Base-by-base conservation (phyloP, 176 grass and related monocot species). In the Avena sativa region DNA sequence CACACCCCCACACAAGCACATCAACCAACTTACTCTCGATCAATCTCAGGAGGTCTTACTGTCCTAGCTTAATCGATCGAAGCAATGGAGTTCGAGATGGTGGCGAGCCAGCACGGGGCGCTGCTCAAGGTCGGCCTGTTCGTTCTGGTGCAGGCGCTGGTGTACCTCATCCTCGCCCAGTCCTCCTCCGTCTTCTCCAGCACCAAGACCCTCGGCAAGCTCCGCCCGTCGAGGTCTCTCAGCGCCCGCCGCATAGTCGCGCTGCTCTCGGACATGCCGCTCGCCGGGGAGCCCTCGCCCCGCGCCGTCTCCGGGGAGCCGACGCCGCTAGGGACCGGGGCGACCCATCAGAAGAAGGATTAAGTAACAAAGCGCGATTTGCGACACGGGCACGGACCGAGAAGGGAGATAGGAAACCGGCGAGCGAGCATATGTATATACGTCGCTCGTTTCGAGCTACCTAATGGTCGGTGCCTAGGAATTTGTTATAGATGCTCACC, bases 111-210 rank as follows among this genome's bases (percentile, higher is more conserved):
- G 23, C 73, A 76, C 36, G 75, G 28, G 25, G 82, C 74, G 69
- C 62, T 95, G 87, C 12, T 89, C 20, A 97, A 92, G 92, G 85
- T 82, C 9, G 83, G 90, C 4, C 1, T 90, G 84, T 97, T 97
- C 89, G 56, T 92, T 48, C 76, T 97, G 59, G 90, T 97, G 46
- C 94, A 94, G 64, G 92, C 83, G 56, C 84, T 94, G 55, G 92
- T 97, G 44, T 97, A 94, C 85, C 83, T 97, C 76, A 90, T 97
- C 83, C 89, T 97, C 17, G 71, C 79, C 64, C 87, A 90, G 49
- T 97, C 94, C 14, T 97, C 94, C 70, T 34, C 58, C 58, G 80
- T 97, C 19, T 92, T 97, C 87, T 94, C 92, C 70, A 51, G 51
- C 51, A 79, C 62, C 17, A 89, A 84, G 88, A 67, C 47, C 52